phyloP scores from a whole-genome alignment of 768 basidiomycete genomes.

The Chalciporus piperatus region DNA sequence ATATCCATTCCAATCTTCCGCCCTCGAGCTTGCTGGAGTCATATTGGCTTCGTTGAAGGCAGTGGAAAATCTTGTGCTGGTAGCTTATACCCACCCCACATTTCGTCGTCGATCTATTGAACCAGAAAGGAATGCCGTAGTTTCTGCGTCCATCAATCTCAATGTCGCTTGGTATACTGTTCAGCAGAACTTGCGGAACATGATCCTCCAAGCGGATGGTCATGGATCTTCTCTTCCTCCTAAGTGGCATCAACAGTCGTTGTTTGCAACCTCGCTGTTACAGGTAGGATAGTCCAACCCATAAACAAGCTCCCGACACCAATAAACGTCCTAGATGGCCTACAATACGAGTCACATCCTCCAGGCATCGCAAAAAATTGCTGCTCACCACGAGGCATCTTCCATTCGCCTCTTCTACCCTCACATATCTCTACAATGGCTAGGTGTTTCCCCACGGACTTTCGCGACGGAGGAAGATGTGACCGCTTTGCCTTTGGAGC shows the following conservation, averaged over 20 bases:
- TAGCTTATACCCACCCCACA: conserved; percentile 24
- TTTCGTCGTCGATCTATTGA: neutral
- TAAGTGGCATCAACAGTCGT: too few relatives aligned
- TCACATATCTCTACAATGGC: conserved; percentile 39
- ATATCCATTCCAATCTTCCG: too few relatives aligned
- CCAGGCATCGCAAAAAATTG: conserved; percentile 31
- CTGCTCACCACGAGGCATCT: conserved; percentile 31
- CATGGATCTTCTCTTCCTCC: too few relatives aligned
- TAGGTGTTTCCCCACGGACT: conserved; percentile 37
- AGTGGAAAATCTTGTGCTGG: conserved; percentile 33
- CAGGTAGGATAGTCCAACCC: too few relatives aligned
- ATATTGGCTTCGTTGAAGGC: conserved; percentile 35
- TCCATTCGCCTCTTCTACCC: conserved; percentile 39
- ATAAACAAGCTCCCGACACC: conserved; percentile 8
- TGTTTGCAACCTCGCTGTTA: too few relatives aligned
- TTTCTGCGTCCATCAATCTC: too few relatives aligned
- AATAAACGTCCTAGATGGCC: conserved; percentile 39
- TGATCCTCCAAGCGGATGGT: too few relatives aligned
- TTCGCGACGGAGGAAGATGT: conserved; percentile 30
- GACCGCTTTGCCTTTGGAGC: neutral
- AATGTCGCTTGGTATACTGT: too few relatives aligned
- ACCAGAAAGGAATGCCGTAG: too few relatives aligned
- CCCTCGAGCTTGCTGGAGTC: conserved; percentile 9
- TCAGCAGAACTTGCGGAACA: too few relatives aligned
- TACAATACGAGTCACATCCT: conserved; percentile 38